Conservation (phyloP, 2,329 filamentous ascomycete genomes). For the Ceratocystis smalleyi region DNA sequence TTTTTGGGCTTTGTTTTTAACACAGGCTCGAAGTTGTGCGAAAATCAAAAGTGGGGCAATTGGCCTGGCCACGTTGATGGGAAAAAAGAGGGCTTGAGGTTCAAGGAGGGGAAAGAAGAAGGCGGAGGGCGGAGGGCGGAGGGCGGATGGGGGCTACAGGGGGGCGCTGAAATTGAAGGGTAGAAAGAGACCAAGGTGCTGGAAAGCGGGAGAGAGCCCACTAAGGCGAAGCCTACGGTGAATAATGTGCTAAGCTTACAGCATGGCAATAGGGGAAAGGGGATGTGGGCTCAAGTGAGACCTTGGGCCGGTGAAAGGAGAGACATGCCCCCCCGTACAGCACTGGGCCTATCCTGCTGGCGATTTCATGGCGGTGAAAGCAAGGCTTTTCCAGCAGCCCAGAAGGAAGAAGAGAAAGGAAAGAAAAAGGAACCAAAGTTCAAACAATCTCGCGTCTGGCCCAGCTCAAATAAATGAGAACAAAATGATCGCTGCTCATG, state of each 20-base stretch:
- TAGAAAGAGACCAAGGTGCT: background rate
- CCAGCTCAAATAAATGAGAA: background rate
- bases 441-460: background rate
- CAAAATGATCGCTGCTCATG: background rate
- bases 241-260: background rate
- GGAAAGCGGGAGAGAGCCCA: background rate
- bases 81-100: background rate
- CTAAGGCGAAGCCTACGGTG: background rate
- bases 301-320: background rate
- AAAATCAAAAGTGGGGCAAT: conserved; percentile 3
- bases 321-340: background rate
- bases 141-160: background rate
- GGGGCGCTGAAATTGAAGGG: background rate
- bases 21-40: background rate
- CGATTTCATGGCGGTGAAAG: background rate
- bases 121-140: background rate
- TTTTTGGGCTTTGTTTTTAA: background rate
- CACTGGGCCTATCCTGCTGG: background rate
- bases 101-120: background rate
- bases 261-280: background rate
- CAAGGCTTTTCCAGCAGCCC: background rate
- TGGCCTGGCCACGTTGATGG: background rate
- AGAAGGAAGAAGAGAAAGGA: background rate
- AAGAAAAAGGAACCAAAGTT: background rate
- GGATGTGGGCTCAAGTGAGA: background rate